phyloP scores from a whole-genome alignment of 2,329 filamentous ascomycete genomes.

The Juglanconis oblonga region DNA sequence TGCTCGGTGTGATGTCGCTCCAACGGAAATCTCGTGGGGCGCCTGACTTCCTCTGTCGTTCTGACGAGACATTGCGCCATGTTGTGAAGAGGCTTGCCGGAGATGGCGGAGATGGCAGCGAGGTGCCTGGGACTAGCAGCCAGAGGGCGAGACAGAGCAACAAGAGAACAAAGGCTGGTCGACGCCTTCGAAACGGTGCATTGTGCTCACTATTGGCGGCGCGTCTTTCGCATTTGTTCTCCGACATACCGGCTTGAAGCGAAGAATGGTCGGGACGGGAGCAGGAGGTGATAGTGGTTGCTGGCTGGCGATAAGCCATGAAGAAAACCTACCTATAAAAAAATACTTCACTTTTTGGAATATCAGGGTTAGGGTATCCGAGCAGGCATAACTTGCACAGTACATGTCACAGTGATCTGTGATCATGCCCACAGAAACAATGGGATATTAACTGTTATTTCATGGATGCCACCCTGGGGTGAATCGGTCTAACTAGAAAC shows the following conservation, averaged over 20 bases:
- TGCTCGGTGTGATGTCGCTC: conserved; percentile 16
- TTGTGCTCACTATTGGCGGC: neutral
- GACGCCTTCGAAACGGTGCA: neutral
- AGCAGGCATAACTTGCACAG: too few relatives aligned
- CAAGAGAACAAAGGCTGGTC: neutral
- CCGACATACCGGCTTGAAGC: neutral
- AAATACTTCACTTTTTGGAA: too few relatives aligned
- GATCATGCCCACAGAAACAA: too few relatives aligned
- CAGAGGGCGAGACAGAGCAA: neutral
- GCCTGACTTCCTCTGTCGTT: neutral
- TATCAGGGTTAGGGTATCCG: too few relatives aligned
- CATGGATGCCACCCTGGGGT: too few relatives aligned
- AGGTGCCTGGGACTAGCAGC: neutral
- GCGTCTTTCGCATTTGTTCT: neutral
- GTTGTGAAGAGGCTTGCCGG: neutral
- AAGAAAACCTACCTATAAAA: too few relatives aligned
- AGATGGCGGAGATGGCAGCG: neutral
- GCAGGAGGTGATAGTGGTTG: too few relatives aligned
- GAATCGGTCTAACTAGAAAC: too few relatives aligned
- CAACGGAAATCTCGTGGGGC: conserved; percentile 10
- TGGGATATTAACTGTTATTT: too few relatives aligned
- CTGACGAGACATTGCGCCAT: neutral
- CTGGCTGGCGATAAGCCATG: too few relatives aligned
- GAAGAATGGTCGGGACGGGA: neutral
- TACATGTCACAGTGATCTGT: too few relatives aligned